Evolutionary conservation across 2,329 filamentous ascomycete genomes (phyloP), one percentile per base, ranked within the genome.

Genomic region (Paramyrothecium sp.): DNA sequence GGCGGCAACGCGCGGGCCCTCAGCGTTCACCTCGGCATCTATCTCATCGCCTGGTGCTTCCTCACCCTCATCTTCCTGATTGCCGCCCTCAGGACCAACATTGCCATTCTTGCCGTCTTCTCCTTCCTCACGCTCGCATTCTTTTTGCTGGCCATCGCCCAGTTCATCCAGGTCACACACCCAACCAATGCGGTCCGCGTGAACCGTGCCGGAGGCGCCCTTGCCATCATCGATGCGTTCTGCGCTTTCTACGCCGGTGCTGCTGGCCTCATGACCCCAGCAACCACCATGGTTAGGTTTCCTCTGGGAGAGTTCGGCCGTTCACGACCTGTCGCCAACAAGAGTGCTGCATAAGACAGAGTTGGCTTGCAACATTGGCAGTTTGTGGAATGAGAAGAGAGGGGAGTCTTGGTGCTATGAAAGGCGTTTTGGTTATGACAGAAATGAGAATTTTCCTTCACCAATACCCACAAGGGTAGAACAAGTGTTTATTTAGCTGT

Each of bases 31-130:
- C 74, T 87, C 20, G 83, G 82, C 23, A 77, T 87, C 54, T 87
- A 81, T 67, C 71, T 87, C 58, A 82, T 86, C 67, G 69, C 81
- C 34, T 86, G 83, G 83, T 84, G 81, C 66, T 82, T 86, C 66
- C 79, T 87, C 63, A 86, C 83, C 44, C 70, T 79, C 56, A 58
- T 87, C 49, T 78, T 87, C 56, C 73, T 86, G 20, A 60, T 86
- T 56, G 82, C 80, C 63, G 81, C 81, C 0, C 76, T 87, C 19
- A 75, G 78, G 60, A 87, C 84, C 4, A 87, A 85, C 44, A 73
- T 86, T 13, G 78, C 82, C 51, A 85, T 86, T 70, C 77, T 86
- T 64, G 61, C 73, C 51, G 79, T 87, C 3, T 83, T 88, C 68
- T 80, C 81, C 65, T 83, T 81, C 13, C 78, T 89, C 17, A 78